phyloP scores from a whole-genome alignment of 441 rosid species.

The Gossypium gossypioides region DNA sequence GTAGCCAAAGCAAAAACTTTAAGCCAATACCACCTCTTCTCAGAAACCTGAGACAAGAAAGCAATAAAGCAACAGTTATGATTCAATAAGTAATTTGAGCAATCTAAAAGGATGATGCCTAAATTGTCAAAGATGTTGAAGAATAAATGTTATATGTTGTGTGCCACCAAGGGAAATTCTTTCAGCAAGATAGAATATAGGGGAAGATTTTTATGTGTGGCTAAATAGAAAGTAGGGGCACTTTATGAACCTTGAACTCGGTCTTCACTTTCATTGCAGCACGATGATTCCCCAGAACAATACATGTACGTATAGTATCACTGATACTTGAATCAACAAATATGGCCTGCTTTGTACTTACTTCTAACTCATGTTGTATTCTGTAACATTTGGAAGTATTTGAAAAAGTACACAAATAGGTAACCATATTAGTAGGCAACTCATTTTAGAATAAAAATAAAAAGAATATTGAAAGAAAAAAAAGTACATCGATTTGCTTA shows the following conservation, averaged over 20 bases:
- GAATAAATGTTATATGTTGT: background rate
- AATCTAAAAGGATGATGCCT: background rate
- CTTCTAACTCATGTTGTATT: constrained; percentile 92
- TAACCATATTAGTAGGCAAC: background rate
- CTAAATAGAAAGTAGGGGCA: background rate
- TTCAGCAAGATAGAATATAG: background rate
- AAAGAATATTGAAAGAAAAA: background rate
- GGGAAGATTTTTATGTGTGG: background rate
- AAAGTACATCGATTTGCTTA: background rate
- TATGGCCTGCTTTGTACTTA: constrained; percentile 79
- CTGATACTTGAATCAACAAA: constrained; percentile 97
- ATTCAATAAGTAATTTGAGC: background rate
- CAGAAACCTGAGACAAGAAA: constrained; percentile 51
- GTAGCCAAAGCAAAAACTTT: constrained; percentile 91
- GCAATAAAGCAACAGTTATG: constrained; percentile 5
- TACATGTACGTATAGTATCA: constrained; percentile 94
- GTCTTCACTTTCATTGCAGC: constrained; percentile 83
- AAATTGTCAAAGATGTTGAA: background rate
- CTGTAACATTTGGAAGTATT: constrained; percentile 27
- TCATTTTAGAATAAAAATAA: constrained; percentile 1
- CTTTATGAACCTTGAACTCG: constrained; percentile 67
- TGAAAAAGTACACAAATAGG: background rate
- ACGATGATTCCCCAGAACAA: constrained; percentile 77
- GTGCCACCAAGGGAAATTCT: background rate
- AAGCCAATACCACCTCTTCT: constrained; percentile 98